A percentile compares a stretch with the other conserved stretches of the same genome.
Conservation (phyloP, 192 early-diverging fungal species). For the Entomortierella chlamydospora region DNA sequence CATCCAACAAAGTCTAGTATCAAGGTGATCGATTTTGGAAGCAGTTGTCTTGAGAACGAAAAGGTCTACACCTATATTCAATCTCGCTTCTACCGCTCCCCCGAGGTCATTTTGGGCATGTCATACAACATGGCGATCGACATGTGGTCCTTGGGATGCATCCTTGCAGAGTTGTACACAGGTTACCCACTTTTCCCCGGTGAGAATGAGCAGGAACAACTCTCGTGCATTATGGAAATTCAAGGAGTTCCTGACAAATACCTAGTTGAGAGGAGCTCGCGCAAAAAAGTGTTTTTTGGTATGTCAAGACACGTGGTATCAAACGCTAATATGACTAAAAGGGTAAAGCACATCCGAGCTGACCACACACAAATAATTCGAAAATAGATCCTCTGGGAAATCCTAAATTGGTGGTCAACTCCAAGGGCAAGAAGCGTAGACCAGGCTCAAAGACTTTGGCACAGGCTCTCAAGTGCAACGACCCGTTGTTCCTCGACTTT, state of each 20-base stretch:
- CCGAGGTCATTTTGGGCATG: constrained; percentile 95
- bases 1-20: constrained; percentile 79
- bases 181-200: constrained; percentile 97
- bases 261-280: constrained; percentile 80
- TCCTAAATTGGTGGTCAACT: constrained; percentile 78
- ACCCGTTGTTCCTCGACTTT: constrained; percentile 89
- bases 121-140: constrained; percentile 94
- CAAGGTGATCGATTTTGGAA: constrained; percentile 99
- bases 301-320: constrained; percentile 51
- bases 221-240: constrained; percentile 95
- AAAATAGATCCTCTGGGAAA: constrained; percentile 60
- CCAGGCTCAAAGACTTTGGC: constrained; percentile 83
- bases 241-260: constrained; percentile 81
- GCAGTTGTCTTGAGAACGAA: constrained; percentile 92
- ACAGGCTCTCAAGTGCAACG: constrained; percentile 77
- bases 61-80: constrained; percentile 99
- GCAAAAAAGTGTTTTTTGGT: constrained; percentile 92
- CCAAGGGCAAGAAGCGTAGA: constrained; percentile 89
- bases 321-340: too few relatives aligned
- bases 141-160: constrained; percentile 98
- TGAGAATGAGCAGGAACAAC: constrained; percentile 97
- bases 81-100: constrained; percentile 95
- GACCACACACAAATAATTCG: neutral
- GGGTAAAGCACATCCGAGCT: too few relatives aligned
- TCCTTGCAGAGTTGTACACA: constrained; percentile 90